These are phyloP conservation scores for Physcomitrium patens DNA, from an alignment of 225 moss, liverwort and hornwort species.

Conservation along the genomic window DNA sequence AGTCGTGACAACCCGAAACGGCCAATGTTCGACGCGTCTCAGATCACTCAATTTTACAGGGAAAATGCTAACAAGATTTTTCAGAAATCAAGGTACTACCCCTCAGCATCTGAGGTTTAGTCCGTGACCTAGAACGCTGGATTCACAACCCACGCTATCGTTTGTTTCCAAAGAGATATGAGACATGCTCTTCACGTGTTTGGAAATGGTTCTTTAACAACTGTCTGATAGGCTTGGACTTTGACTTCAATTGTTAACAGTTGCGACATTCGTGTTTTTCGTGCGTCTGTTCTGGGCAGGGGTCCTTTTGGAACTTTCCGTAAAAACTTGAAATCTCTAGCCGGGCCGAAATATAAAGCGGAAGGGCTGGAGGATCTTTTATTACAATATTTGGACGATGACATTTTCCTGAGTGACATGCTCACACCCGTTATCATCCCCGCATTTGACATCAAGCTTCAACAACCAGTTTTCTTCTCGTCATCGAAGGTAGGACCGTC, in stretches of 20 bases:
- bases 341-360: constrained; percentile 50
- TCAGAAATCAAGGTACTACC: constrained; percentile 39
- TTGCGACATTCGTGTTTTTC: not conserved
- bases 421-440: constrained; percentile 58
- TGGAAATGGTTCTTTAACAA: no score
- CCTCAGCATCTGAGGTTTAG: not conserved
- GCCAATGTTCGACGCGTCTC: constrained; percentile 40
- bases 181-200: no score
- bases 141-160: not conserved
- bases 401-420: constrained; percentile 26
- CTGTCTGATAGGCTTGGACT: not conserved
- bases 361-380: constrained; percentile 49
- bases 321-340: constrained; percentile 41
- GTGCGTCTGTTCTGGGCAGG: constrained; percentile 31
- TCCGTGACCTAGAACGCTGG: not conserved
- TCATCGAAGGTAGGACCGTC: constrained; percentile 36
- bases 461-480: constrained; percentile 66
- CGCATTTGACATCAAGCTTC: constrained; percentile 57
- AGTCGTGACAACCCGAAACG: constrained; percentile 37
- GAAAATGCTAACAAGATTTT: constrained; percentile 38
- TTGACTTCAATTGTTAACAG: not conserved
- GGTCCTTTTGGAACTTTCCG: constrained; percentile 49
- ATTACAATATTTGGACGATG: constrained; percentile 28
- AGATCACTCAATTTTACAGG: constrained; percentile 41
- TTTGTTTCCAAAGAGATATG: no score